Evolutionary conservation across 2,329 filamentous ascomycete species (phyloP).

Genomic region (Diaporthe citriasiana): DNA sequence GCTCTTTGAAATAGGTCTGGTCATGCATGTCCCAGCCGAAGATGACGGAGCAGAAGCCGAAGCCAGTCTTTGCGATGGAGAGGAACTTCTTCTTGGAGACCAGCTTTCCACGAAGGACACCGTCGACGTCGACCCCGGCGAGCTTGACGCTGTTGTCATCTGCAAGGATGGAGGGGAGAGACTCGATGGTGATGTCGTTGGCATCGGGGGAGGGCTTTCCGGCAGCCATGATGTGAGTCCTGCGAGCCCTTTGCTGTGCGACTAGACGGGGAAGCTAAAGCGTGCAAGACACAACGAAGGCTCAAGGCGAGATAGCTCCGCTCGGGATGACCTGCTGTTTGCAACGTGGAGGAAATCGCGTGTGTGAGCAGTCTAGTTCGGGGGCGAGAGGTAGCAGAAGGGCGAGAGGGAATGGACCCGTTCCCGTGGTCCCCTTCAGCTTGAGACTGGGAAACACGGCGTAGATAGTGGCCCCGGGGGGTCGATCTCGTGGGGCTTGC

Average conservation of each 20-base stretch:
- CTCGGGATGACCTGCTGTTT: neutral
- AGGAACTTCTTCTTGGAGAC: constrained; percentile 95
- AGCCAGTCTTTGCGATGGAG: constrained; percentile 82
- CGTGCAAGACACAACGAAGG: neutral
- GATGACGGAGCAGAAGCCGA: constrained; percentile 94
- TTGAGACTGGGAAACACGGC: constrained; percentile 1
- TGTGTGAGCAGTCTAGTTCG: neutral
- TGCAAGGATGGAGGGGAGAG: constrained; percentile 76
- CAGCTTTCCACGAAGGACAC: constrained; percentile 88
- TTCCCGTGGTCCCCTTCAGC: constrained; percentile 19
- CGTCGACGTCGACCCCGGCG: constrained; percentile 89
- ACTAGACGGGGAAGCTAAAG: neutral
- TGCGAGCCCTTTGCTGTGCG: neutral
- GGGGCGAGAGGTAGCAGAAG: constrained; percentile 1
- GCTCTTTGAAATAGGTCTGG: constrained; percentile 86
- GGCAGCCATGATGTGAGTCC: constrained; percentile 47
- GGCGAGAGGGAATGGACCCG: constrained; percentile 1
- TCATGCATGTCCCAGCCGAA: constrained; percentile 99
- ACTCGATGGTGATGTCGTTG: constrained; percentile 68
- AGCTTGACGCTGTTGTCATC: constrained; percentile 87
- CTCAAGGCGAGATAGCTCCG: neutral
- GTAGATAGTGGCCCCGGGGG: neutral
- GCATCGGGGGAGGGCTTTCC: constrained; percentile 42
- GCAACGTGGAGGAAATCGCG: constrained; percentile 1
- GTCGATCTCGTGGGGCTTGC: constrained; percentile 25